These are phyloP conservation scores for Psidium friedrichsthalianum DNA, from an alignment of 345 rosid species.

Conservation along the genomic window DNA sequence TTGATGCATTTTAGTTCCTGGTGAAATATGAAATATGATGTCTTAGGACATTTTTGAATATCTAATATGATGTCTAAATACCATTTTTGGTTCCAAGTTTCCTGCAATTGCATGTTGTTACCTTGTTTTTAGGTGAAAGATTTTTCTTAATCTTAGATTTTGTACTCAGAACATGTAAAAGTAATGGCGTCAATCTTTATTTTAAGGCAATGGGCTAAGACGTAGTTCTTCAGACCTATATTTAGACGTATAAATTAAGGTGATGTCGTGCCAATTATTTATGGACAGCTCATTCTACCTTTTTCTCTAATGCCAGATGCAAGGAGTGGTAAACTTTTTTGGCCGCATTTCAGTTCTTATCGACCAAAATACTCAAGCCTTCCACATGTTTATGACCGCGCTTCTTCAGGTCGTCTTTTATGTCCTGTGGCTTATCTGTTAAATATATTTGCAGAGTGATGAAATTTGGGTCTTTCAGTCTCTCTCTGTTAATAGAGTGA, in stretches of 20 bases:
- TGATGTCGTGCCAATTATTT: background rate
- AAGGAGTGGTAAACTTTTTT: constrained; percentile 64
- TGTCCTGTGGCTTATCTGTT: background rate
- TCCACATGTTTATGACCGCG: constrained; percentile 80
- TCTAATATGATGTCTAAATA: background rate
- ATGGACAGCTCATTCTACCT: background rate
- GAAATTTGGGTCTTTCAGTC: background rate
- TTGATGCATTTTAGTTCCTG: background rate
- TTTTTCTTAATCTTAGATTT: background rate
- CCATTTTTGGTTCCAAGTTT: background rate
- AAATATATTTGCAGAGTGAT: background rate
- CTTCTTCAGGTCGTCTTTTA: constrained; percentile 60
- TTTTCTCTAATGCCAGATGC: constrained; percentile 43
- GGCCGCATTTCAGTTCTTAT: constrained; percentile 67
- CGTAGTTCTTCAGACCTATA: background rate
- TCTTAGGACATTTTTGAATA: background rate
- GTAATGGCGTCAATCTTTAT: background rate
- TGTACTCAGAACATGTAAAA: background rate
- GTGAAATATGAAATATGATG: background rate
- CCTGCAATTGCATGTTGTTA: background rate
- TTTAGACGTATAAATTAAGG: background rate
- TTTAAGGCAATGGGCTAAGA: background rate
- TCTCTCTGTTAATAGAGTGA: background rate
- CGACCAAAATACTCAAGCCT: constrained; percentile 77
- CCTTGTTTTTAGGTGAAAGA: background rate